Evolutionary conservation across 768 basidiomycete species (phyloP).

Genomic region (Phanerodontia chrysosporium): DNA sequence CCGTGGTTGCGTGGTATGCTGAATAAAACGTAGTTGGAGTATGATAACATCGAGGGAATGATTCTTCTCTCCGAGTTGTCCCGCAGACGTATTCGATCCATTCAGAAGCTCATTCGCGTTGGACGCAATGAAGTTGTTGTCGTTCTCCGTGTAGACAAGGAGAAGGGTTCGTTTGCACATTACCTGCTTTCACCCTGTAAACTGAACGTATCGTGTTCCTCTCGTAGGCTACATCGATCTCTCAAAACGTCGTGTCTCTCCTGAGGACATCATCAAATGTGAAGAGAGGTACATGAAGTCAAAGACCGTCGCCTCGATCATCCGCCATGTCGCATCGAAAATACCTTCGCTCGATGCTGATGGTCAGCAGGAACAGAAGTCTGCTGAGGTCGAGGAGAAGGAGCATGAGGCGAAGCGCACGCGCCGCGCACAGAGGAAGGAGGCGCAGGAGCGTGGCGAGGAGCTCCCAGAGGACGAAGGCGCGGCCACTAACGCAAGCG

Average conservation of each 20-base stretch:
- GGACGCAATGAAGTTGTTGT: constrained; percentile 99
- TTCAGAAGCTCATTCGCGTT: constrained; percentile 96
- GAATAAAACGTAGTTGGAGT: constrained; percentile 69
- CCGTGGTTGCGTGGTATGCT: neutral
- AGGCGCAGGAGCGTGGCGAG: constrained; percentile 41
- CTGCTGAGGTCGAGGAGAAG: constrained; percentile 27
- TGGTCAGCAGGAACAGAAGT: constrained; percentile 31
- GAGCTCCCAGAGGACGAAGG: constrained; percentile 40
- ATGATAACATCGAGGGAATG: constrained; percentile 99
- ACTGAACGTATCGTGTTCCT: no score
- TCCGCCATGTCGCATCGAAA: constrained; percentile 86
- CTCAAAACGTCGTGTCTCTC: constrained; percentile 95
- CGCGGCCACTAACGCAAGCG: constrained; percentile 41
- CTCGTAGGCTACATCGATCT: constrained; percentile 99
- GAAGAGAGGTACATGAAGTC: constrained; percentile 98
- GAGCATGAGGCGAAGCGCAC: constrained; percentile 45
- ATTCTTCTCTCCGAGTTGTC: constrained; percentile 98
- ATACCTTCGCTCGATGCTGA: constrained; percentile 46
- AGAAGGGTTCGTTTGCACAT: constrained; percentile 68
- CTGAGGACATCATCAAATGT: constrained; percentile 98
- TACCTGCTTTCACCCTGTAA: neutral
- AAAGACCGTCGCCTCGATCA: constrained; percentile 90
- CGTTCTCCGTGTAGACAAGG: constrained; percentile 96
- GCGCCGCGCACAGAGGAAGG: constrained; percentile 39
- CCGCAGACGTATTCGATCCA: constrained; percentile 90